Conservation (phyloP, 192 early-diverging fungal genomes). For the Funneliformis geosporum region DNA sequence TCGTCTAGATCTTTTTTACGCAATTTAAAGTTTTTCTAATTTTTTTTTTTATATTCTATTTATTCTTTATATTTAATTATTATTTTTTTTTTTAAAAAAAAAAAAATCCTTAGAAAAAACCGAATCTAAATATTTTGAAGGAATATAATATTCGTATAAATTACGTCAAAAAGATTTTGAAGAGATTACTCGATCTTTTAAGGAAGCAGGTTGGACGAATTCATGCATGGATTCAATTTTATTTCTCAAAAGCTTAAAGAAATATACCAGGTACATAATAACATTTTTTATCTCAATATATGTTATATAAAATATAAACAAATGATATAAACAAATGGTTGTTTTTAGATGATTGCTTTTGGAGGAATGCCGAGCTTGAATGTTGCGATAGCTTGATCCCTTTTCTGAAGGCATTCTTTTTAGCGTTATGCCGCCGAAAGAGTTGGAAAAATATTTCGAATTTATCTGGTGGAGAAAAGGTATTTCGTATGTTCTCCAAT, state of each 20-base stretch:
- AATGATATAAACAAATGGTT: not conserved
- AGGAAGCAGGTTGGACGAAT: conserved; percentile 84
- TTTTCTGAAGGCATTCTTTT: conserved; percentile 99
- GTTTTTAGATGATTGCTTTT: conserved; percentile 85
- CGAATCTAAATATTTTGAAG: conserved; percentile 84
- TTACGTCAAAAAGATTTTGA: conserved; percentile 84
- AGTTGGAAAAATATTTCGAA: conserved; percentile 99
- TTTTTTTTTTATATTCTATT: not conserved
- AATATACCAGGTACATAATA: conserved; percentile 86
- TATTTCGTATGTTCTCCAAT: conserved; percentile 32
- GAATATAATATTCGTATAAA: conserved; percentile 86
- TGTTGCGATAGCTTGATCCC: conserved; percentile 94
- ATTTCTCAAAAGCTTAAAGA: conserved; percentile 97
- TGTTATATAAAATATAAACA: not conserved
- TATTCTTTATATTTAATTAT: not conserved
- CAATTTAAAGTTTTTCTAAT: too few relatives aligned
- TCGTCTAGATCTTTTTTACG: too few relatives aligned
- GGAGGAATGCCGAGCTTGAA: conserved; percentile 98
- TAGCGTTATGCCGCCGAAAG: conserved; percentile 99
- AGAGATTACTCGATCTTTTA: conserved; percentile 74
- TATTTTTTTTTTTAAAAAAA: not conserved
- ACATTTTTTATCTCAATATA: not conserved
- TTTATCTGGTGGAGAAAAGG: conserved; percentile 99
- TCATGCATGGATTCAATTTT: conserved; percentile 92
- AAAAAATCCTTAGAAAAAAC: conserved; percentile 35